A percentile compares a stretch with the other conserved stretches of the same genome.
Evolutionary conservation across 2,329 filamentous ascomycete genomes (phyloP).

Genomic region (Diaporthe amygdali): DNA sequence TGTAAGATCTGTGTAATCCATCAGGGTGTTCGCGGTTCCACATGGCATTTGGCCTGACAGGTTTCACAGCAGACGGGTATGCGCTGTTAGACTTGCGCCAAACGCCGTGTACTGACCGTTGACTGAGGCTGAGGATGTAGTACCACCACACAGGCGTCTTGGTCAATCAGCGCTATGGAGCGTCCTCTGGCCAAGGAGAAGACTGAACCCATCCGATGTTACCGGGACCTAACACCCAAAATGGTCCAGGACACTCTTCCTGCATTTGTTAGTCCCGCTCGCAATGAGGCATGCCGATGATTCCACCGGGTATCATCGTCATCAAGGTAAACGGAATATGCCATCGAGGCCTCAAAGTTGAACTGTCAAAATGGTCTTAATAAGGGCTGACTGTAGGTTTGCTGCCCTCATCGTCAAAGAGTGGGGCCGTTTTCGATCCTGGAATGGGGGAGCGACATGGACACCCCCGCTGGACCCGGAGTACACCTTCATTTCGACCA

Average conservation of each 20-base stretch:
- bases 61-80: slow-evolving; percentile 19
- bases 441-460: neutral
- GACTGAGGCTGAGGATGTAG: slow-evolving; percentile 4
- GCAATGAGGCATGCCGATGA: neutral
- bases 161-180: neutral
- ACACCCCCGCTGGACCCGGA: neutral
- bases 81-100: neutral
- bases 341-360: neutral
- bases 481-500: slow-evolving; percentile 2
- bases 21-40: neutral
- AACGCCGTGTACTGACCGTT: neutral
- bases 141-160: neutral
- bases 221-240: neutral
- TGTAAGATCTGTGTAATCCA: neutral
- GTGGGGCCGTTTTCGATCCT: slow-evolving; percentile 2
- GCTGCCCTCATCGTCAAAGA: neutral
- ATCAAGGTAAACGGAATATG: neutral
- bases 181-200: too few species aligned
- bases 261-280: neutral
- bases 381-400: slow-evolving; percentile 4
- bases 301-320: slow-evolving; percentile 6
- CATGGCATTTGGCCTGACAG: slow-evolving; percentile 4
- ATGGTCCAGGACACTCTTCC: neutral
- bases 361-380: neutral
- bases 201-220: too few species aligned